Evolutionary conservation across 2,329 filamentous ascomycete genomes (phyloP), one percentile per base, ranked within the genome.

Genomic region (Cladosporium sp.): DNA sequence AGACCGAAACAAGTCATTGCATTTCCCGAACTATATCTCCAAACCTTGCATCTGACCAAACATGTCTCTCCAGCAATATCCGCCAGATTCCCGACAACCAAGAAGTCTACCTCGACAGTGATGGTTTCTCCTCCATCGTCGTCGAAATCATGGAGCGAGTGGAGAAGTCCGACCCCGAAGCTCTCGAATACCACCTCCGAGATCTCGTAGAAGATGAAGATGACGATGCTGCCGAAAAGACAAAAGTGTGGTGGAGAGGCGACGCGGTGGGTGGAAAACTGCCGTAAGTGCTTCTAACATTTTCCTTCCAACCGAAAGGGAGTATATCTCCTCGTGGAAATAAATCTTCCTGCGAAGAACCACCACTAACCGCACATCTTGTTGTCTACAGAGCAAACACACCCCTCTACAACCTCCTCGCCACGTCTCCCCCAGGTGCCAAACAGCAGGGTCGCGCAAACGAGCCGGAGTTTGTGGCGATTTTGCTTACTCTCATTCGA

Each of bases 131-230:
- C 3, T 91, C 84, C 74, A 86, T 96, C 71, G 92, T 96, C 66
- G 83, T 97, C 73, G 93, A 97, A 68, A 90, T 97, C 68, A 88
- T 89, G 56, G 88, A 97, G 77, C 88, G 89, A 57, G 87, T 96
- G 20, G 82, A 82, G 74, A 81, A 85, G 66, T 82, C 83, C 35
- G 85, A 92, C 66, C 87, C 88, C 57, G 83, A 81, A 44, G 90
- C 91, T 17, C 63, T 78, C 58, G 73, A 78, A 61, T 76, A 74
- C 62, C 80, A 83, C 64, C 74, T 82, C 49, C 64, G 69, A 3
- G 80, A 82, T 59, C 70, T 81, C 19, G 71, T 78, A 32, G 64
- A 66, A 5, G 61, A 65, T 51, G 70, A 68, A 51, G 24, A 67
- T 65, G 64, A 66, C 4, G 61, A 66, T 53, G 70, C 68, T 51